Evolutionary conservation across 1,284 basidiomycete genomes (phyloP).

Genomic region (Austroboletus rostrupii): DNA sequence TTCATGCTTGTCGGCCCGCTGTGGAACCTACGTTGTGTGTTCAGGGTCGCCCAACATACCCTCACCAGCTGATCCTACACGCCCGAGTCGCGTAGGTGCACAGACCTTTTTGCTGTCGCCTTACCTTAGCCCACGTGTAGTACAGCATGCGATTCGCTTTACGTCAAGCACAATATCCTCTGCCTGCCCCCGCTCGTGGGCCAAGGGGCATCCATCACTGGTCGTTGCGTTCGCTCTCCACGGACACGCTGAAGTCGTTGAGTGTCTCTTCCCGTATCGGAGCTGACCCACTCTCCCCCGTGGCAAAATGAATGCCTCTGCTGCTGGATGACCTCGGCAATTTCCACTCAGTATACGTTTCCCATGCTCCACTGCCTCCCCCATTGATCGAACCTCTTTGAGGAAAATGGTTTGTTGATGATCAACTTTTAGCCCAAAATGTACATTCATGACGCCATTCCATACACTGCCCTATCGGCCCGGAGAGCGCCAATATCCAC

Average conservation of each 20-base stretch:
- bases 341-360: slow-evolving; percentile 23
- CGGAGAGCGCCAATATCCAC: slow-evolving; percentile 18
- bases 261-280: slow-evolving; percentile 13
- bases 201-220: slow-evolving; percentile 17
- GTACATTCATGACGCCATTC: slow-evolving; percentile 25
- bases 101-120: slow-evolving; percentile 27
- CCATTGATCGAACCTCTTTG: too few species aligned
- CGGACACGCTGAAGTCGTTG: slow-evolving; percentile 23
- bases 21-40: slow-evolving; percentile 3
- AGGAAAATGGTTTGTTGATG: slow-evolving; percentile 29
- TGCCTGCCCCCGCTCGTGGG: slow-evolving; percentile 33
- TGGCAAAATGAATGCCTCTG: slow-evolving; percentile 22
- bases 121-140: too few species aligned
- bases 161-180: slow-evolving; percentile 30
- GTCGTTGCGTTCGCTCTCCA: slow-evolving; percentile 22
- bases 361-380: slow-evolving; percentile 6
- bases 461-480: slow-evolving; percentile 25
- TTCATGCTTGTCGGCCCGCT: slow-evolving; percentile 23
- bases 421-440: slow-evolving; percentile 20
- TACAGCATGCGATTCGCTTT: slow-evolving; percentile 23
- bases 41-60: neutral
- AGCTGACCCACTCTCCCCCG: slow-evolving; percentile 5
- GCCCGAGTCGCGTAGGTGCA: slow-evolving; percentile 8
- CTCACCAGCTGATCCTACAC: neutral
- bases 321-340: slow-evolving; percentile 19